Evolutionary conservation across 2,329 filamentous ascomycete genomes (phyloP).

Genomic region (Pezicula radicicola): DNA sequence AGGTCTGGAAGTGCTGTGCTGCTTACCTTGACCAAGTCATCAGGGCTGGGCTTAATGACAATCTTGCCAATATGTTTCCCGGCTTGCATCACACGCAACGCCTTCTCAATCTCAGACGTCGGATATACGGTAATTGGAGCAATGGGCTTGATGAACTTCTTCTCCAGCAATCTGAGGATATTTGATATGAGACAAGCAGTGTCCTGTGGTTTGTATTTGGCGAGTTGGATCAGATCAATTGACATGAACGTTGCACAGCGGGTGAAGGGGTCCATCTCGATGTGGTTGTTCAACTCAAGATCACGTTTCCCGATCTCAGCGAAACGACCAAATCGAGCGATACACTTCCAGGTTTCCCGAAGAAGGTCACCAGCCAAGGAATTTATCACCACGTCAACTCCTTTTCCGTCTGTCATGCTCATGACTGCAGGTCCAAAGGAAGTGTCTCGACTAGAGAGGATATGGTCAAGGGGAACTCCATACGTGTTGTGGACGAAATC

Average conservation of each 20-base stretch:
- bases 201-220: background rate
- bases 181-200: conserved; percentile 14
- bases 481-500: conserved; percentile 11
- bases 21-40: background rate
- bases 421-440: conserved; percentile 20
- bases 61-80: conserved; percentile 3
- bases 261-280: conserved; percentile 30
- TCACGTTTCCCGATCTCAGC: conserved; percentile 36
- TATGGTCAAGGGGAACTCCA: conserved; percentile 4
- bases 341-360: conserved; percentile 24
- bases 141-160: conserved; percentile 13
- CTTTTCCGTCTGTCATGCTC: conserved; percentile 12
- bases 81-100: conserved; percentile 1
- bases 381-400: conserved; percentile 24
- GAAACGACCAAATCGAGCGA: conserved; percentile 33
- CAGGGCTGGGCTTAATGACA: conserved; percentile 18
- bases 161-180: background rate
- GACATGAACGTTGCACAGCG: conserved; percentile 35
- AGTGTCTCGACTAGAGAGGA: conserved; percentile 2
- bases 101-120: conserved; percentile 29
- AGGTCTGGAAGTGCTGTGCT: too few species aligned
- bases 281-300: conserved; percentile 16
- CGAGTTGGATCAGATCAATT: conserved; percentile 29
- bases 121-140: conserved; percentile 22
- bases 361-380: conserved; percentile 19